Evolutionary conservation across 805 yeast species (phyloP).

Genomic region (Zygosaccharomyces lentus): DNA sequence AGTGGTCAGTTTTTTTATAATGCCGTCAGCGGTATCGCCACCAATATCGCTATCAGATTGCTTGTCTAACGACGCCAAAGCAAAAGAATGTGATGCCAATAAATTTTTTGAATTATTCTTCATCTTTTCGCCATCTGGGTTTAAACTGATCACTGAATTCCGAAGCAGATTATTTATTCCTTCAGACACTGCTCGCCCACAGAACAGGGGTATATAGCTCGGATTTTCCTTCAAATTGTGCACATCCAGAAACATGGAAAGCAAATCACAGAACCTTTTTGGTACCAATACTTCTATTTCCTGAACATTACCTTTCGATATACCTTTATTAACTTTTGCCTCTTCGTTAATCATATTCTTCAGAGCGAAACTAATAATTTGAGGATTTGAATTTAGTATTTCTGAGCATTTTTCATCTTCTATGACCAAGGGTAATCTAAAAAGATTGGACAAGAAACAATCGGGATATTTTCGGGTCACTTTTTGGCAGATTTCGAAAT

Average conservation of each 20-base stretch:
- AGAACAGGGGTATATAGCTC: slow-evolving; percentile 6
- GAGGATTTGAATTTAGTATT: slow-evolving; percentile 17
- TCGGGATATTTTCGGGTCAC: slow-evolving; percentile 29
- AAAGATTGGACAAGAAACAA: slow-evolving; percentile 28
- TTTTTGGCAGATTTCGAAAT: slow-evolving; percentile 17
- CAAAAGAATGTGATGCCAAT: background rate
- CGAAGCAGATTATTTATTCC: slow-evolving; percentile 8
- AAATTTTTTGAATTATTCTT: background rate
- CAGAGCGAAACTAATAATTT: slow-evolving; percentile 19
- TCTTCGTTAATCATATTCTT: slow-evolving; percentile 14
- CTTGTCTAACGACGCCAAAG: background rate
- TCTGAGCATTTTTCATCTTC: slow-evolving; percentile 17
- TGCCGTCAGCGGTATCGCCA: slow-evolving; percentile 13
- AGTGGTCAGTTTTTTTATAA: slow-evolving; percentile 10
- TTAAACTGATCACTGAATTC: background rate
- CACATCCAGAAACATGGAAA: slow-evolving; percentile 17
- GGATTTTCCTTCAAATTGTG: slow-evolving; percentile 10
- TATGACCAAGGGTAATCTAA: slow-evolving; percentile 12
- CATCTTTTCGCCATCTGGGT: background rate
- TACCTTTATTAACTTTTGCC: background rate
- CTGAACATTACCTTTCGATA: background rate
- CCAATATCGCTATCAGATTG: background rate
- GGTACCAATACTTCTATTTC: slow-evolving; percentile 10
- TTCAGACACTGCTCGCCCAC: slow-evolving; percentile 15
- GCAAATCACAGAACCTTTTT: slow-evolving; percentile 16